Evolutionary conservation across 306 rosid species (phyloP).

Genomic region (Bauhinia variegata): DNA sequence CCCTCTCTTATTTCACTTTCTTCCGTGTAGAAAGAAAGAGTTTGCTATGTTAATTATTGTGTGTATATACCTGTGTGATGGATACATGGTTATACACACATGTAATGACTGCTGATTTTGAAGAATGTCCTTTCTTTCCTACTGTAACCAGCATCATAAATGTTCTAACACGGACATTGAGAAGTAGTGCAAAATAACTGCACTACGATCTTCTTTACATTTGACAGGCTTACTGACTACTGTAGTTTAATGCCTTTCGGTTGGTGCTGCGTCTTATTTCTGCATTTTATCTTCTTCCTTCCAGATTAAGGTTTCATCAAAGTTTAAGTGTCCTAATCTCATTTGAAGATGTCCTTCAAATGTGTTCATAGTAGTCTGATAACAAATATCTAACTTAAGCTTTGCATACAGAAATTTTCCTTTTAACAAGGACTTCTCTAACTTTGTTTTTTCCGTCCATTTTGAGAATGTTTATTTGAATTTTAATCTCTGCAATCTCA

Average conservation of each 20-base stretch:
- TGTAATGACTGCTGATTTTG: constrained; percentile 19
- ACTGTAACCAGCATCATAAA: constrained; percentile 12
- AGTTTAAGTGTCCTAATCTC: too few relatives aligned
- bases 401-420: too few relatives aligned
- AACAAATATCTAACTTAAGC: too few relatives aligned
- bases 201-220: not conserved
- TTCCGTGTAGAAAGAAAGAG: constrained; percentile 1
- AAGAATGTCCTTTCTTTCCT: constrained; percentile 12
- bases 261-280: too few relatives aligned
- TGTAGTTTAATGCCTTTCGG: too few relatives aligned
- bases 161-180: not conserved
- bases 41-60: constrained; percentile 13
- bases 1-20: constrained; percentile 21
- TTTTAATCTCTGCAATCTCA: constrained; percentile 9
- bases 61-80: not conserved
- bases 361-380: too few relatives aligned
- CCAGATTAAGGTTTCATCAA: too few relatives aligned
- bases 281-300: too few relatives aligned
- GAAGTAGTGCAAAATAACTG: constrained; percentile 11
- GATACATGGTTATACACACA: not conserved
- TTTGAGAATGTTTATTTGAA: constrained; percentile 14
- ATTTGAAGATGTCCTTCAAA: too few relatives aligned
- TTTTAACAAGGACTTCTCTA: constrained; percentile 9
- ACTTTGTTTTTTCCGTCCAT: not conserved
- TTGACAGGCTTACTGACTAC: too few relatives aligned